Conservation (phyloP, 2,329 filamentous ascomycete species). For the Diplodia mutila region DNA sequence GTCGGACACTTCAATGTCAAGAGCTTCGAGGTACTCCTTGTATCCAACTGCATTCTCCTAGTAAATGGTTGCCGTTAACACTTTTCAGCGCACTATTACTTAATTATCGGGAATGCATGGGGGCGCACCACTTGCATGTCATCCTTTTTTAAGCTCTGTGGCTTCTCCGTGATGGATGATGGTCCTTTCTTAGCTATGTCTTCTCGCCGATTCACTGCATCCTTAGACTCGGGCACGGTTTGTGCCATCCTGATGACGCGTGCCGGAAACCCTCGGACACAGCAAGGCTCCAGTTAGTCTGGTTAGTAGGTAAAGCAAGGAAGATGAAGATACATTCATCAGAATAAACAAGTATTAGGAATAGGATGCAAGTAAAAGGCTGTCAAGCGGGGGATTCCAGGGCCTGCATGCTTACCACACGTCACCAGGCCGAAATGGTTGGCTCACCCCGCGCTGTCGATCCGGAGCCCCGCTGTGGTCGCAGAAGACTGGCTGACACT, state of each 20-base stretch:
- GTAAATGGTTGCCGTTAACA: neutral
- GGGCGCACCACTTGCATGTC: neutral
- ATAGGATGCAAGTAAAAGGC: no score
- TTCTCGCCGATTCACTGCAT: no score
- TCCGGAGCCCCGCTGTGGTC: neutral
- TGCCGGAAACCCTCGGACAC: no score
- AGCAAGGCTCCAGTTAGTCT: no score
- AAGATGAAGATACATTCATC: no score
- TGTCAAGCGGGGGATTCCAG: neutral
- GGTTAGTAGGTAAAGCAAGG: no score
- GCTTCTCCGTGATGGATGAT: no score
- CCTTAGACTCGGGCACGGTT: no score
- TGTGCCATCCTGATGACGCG: no score
- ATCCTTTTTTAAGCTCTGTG: neutral
- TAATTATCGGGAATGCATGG: neutral
- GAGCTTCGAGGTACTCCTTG: conserved; percentile 29
- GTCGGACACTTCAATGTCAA: conserved; percentile 27
- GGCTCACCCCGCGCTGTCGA: neutral
- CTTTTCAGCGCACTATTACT: neutral
- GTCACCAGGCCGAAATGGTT: neutral
- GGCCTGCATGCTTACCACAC: neutral
- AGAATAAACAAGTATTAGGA: no score
- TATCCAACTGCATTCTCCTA: conserved; percentile 31
- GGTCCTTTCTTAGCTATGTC: no score
- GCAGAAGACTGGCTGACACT: neutral